These are phyloP conservation scores for Pneumocystis sp. DNA, from an alignment of 1,139 yeast species.

Conservation along the genomic window DNA sequence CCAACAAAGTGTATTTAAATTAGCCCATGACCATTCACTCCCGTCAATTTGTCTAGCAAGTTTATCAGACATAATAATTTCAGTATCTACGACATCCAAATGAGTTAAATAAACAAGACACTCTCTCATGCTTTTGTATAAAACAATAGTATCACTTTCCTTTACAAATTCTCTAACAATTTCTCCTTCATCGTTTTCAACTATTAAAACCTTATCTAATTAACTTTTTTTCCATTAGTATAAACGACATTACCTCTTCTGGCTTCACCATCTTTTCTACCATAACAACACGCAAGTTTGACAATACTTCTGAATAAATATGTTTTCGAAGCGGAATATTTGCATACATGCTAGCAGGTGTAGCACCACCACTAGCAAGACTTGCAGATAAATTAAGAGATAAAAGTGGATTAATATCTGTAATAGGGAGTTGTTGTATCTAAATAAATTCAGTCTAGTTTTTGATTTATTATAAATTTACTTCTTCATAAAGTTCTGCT, in stretches of 20 bases:
- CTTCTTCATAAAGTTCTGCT: conserved; percentile 59
- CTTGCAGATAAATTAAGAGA: conserved; percentile 43
- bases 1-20: conserved; percentile 94
- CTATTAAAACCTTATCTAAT: conserved; percentile 36
- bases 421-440: conserved; percentile 61
- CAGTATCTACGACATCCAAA: conserved; percentile 86
- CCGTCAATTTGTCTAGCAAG: conserved; percentile 88
- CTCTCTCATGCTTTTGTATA: conserved; percentile 90
- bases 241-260: conserved; percentile 50
- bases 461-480: not conserved
- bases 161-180: conserved; percentile 94
- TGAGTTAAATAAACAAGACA: conserved; percentile 90
- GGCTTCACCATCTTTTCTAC: conserved; percentile 98
- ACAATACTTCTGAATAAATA: conserved; percentile 56
- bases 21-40: conserved; percentile 98
- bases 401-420: conserved; percentile 58
- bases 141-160: conserved; percentile 90
- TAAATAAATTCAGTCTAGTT: not conserved
- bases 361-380: conserved; percentile 53
- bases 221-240: not conserved
- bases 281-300: conserved; percentile 73
- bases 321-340: conserved; percentile 76
- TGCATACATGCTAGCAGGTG: conserved; percentile 64
- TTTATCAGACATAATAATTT: conserved; percentile 81
- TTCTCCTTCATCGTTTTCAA: conserved; percentile 97